A percentile compares a stretch with the other conserved stretches of the same genome.
Conservation (phyloP, 1,284 basidiomycete genomes). For the Kalmanozyma brasiliensis region DNA sequence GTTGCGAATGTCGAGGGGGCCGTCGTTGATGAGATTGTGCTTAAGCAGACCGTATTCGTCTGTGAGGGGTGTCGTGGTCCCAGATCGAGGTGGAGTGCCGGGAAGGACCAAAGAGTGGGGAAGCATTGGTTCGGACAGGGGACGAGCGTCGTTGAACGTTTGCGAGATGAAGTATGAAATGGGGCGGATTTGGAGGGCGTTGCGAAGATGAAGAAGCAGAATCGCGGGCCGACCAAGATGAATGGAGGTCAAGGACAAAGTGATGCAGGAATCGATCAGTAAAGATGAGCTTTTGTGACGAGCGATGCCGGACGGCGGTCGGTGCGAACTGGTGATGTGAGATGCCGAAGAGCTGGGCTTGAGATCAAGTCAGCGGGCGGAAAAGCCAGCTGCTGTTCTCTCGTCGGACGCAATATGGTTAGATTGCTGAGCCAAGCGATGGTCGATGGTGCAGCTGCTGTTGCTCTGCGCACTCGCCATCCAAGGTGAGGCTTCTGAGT, state of each 20-base stretch:
- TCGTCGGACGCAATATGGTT: too few species aligned
- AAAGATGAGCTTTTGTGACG: too few species aligned
- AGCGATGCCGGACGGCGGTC: too few species aligned
- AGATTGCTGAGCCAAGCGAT: too few species aligned
- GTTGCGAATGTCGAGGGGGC: background rate
- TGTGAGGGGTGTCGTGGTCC: conserved; percentile 23
- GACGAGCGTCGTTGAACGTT: background rate
- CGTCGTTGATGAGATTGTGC: background rate
- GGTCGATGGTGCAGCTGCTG: too few species aligned
- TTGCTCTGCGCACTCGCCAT: too few species aligned
- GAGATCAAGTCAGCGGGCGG: too few species aligned
- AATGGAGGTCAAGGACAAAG: background rate
- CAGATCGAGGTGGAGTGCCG: conserved; percentile 29
- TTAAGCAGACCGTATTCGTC: conserved; percentile 9
- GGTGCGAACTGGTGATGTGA: too few species aligned
- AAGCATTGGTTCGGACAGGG: background rate
- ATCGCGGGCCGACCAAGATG: conserved; percentile 1
- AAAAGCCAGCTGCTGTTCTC: too few species aligned
- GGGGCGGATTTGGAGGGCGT: background rate
- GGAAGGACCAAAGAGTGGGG: conserved; percentile 8
- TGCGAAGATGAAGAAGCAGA: background rate
- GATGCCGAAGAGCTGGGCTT: too few species aligned
- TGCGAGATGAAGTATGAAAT: too few species aligned
- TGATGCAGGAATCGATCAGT: conserved; percentile 3
- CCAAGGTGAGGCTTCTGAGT: too few species aligned